A percentile compares a stretch with the other conserved stretches of the same genome.
phyloP scores from a whole-genome alignment of 495 filamentous ascomycete genomes.

The Hyaloscypha variabilis region DNA sequence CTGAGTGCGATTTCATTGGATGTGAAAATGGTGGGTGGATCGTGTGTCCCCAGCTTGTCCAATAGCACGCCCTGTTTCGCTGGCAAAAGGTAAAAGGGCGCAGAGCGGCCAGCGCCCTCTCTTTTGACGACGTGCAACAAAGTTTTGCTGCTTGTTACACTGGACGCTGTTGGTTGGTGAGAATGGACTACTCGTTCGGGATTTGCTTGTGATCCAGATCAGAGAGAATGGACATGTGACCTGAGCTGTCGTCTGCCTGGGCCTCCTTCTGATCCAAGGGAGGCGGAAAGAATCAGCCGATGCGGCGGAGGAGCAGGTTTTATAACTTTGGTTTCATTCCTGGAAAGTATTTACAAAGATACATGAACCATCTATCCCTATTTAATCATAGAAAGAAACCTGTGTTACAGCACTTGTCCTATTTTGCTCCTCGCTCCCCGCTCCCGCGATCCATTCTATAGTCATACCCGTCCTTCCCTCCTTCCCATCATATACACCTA shows the following conservation, averaged over 20 bases:
- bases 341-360: slow-evolving; percentile 20
- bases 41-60: neutral
- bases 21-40: neutral
- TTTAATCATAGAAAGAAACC: slow-evolving; percentile 23
- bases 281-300: slow-evolving; percentile 5
- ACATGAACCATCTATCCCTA: slow-evolving; percentile 23
- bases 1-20: neutral
- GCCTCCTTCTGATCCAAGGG: neutral
- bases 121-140: slow-evolving; percentile 17
- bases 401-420: neutral
- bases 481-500: slow-evolving; percentile 44
- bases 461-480: neutral
- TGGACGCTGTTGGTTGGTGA: neutral
- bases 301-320: neutral
- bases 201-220: neutral
- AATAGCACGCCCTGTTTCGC: neutral
- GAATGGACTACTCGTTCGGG: neutral
- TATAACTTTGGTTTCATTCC: neutral
- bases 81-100: neutral
- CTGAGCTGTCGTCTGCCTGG: neutral
- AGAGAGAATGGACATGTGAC: neutral
- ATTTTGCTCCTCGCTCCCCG: slow-evolving; percentile 7
- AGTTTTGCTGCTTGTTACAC: neutral
- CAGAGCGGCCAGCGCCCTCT: slow-evolving; percentile 3
- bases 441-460: neutral